Conservation (phyloP, 2,329 filamentous ascomycete genomes). For the Piedraia hortae region DNA sequence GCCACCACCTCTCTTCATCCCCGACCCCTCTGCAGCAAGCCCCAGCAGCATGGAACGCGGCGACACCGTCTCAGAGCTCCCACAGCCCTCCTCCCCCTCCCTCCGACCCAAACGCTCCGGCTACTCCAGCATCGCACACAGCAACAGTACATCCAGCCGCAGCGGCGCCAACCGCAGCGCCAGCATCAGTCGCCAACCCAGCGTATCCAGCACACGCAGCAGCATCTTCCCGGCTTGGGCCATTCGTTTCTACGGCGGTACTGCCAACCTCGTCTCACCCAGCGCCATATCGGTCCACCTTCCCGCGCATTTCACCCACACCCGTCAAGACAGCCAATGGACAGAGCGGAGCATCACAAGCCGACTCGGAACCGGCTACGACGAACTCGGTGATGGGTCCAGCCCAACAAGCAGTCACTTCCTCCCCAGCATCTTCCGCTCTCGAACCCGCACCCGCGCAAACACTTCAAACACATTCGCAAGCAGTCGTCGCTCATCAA, state of each 20-base stretch:
- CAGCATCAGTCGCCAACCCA: slow-evolving; percentile 9
- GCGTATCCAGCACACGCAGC: slow-evolving; percentile 9
- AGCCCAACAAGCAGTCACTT: slow-evolving; percentile 12
- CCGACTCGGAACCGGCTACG: slow-evolving; percentile 9
- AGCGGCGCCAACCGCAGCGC: slow-evolving; percentile 6
- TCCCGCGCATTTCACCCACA: slow-evolving; percentile 6
- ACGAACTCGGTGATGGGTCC: slow-evolving; percentile 4
- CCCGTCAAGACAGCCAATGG: slow-evolving; percentile 7
- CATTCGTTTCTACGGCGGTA: slow-evolving; percentile 12
- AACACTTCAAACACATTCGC: too few species aligned
- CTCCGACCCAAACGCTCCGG: slow-evolving; percentile 12
- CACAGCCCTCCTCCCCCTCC: slow-evolving; percentile 6
- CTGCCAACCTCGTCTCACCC: slow-evolving; percentile 5
- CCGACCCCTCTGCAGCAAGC: slow-evolving; percentile 9
- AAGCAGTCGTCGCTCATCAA: too few species aligned
- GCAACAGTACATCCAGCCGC: slow-evolving; percentile 9
- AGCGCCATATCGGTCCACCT: slow-evolving; percentile 9
- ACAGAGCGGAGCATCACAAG: slow-evolving; percentile 11
- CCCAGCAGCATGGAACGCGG: slow-evolving; percentile 10
- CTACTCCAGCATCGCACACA: slow-evolving; percentile 9
- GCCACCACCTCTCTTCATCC: slow-evolving; percentile 8
- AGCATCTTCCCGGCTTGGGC: slow-evolving; percentile 13
- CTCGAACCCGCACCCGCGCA: slow-evolving; percentile 8
- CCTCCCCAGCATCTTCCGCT: slow-evolving; percentile 12
- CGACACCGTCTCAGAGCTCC: slow-evolving; percentile 12